Evolutionary conservation across 768 basidiomycete species (phyloP).

Genomic region (Auricularia sp.): DNA sequence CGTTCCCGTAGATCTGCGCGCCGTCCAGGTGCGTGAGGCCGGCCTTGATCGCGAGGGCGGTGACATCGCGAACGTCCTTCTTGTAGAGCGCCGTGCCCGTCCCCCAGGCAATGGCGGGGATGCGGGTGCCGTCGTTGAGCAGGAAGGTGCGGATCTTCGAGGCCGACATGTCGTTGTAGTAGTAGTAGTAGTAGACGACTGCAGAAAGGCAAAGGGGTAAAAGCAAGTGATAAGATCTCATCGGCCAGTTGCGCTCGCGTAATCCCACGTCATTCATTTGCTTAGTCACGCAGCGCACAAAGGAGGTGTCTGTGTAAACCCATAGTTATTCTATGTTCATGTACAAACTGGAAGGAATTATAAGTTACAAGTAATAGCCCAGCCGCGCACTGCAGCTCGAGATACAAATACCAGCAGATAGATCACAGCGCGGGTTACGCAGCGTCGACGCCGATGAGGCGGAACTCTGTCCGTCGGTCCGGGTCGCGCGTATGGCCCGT

Average conservation of each 20-base stretch:
- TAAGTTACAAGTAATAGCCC: no score
- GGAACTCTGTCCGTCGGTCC: background rate
- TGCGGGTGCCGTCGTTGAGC: slow-evolving; percentile 2
- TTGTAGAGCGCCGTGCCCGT: slow-evolving; percentile 8
- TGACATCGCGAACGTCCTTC: slow-evolving; percentile 1
- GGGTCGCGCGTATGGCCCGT: background rate
- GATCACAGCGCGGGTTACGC: background rate
- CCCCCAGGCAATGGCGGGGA: slow-evolving; percentile 3
- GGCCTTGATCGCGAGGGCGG: slow-evolving; percentile 40
- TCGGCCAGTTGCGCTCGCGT: no score
- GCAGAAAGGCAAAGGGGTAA: no score
- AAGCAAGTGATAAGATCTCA: no score
- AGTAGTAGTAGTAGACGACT: no score
- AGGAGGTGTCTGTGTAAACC: no score
- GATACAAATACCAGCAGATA: background rate
- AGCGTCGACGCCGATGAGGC: background rate
- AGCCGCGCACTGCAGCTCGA: no score
- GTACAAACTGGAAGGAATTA: no score
- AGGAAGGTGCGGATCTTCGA: background rate
- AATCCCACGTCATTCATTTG: no score
- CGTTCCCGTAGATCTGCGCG: slow-evolving; percentile 52
- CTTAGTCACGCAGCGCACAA: no score
- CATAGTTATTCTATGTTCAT: no score
- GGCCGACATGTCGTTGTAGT: background rate
- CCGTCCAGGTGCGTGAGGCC: slow-evolving; percentile 56